Base-by-base conservation (phyloP, 2,329 filamentous ascomycete species). In the Arachnopeziza araneosa region DNA sequence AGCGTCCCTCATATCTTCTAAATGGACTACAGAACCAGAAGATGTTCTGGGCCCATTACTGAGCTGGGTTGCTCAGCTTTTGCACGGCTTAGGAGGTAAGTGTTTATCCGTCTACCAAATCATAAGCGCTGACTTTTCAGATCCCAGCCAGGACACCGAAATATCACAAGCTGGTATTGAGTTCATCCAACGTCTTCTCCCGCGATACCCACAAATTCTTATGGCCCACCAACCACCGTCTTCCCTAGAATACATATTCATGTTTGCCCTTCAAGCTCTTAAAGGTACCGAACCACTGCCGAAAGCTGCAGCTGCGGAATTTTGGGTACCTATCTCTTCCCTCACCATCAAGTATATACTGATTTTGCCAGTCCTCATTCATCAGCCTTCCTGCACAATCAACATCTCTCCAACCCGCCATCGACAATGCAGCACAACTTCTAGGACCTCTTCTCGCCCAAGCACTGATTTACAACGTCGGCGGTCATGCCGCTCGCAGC, bases 91-190 rank as follows among this genome's bases (percentile, higher is more conserved):
- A n/a, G 78, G 83, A 55, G 79, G 84, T 84, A 75, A 68, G 77
- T 68, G 21, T 51, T 19, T 12, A 51, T 4, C 26, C 49, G 1
- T 7, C 12, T 2, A 17, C 50, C 10, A 30, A 44, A 32, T 24
- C 55, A 23, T 23, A 50, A n/a, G 26, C 24, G 19, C 63, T 66
- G 56, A 66, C 26, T 30, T 51, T 24, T 12, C 56, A 78, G 80
- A 81, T 52, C 84, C 83, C 54, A 81, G 83, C 10, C 80, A 82
- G 52, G 90, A 93, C 61, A 82, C 85, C 0, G 89, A 92, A 64
- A 78, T 93, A 12, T 79, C 89, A 1, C 87, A 93, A 64, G 85
- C 86, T 60, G 86, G 86, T 55, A 87, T 93, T 54, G 88, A 92
- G 58, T 86, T 93, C 60, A 77, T 88, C 9, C 82, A 84, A 58